Conservation (phyloP, 306 rosid species). For the Dryas octopetala region DNA sequence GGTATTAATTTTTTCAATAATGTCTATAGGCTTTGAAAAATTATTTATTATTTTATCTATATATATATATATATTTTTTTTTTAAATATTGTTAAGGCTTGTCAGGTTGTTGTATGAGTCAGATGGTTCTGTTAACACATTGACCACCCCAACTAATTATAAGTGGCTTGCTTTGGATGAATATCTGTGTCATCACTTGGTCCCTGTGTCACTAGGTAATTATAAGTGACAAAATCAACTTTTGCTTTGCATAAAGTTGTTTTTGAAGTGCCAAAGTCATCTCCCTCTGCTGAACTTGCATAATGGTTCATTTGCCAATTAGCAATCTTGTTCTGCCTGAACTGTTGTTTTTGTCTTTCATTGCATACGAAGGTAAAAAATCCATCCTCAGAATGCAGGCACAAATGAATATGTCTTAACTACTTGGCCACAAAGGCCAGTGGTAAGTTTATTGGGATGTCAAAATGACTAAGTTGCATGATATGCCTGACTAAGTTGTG, state of each 20-base stretch:
- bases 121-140: not conserved
- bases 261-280: too few relatives aligned
- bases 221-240: too few relatives aligned
- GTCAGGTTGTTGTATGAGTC: constrained; percentile 10
- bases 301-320: constrained; percentile 11
- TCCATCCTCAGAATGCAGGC: not conserved
- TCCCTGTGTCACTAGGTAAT: too few relatives aligned
- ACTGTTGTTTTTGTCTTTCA: not conserved
- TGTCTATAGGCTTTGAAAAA: not conserved
- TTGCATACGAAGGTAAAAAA: not conserved
- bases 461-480: not conserved
- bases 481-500: not conserved
- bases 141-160: too few relatives aligned
- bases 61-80: not conserved
- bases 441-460: constrained; percentile 1
- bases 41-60: not conserved
- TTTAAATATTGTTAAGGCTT: not conserved
- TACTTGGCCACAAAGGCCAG: not conserved
- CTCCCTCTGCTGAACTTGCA: not conserved
- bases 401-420: not conserved
- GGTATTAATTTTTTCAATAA: constrained; percentile 41
- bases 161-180: too few relatives aligned
- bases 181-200: too few relatives aligned
- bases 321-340: not conserved
- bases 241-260: too few relatives aligned